These are phyloP conservation scores for Erigeron canadensis DNA, from an alignment of 129 eudicot species.

Conservation along the genomic window DNA sequence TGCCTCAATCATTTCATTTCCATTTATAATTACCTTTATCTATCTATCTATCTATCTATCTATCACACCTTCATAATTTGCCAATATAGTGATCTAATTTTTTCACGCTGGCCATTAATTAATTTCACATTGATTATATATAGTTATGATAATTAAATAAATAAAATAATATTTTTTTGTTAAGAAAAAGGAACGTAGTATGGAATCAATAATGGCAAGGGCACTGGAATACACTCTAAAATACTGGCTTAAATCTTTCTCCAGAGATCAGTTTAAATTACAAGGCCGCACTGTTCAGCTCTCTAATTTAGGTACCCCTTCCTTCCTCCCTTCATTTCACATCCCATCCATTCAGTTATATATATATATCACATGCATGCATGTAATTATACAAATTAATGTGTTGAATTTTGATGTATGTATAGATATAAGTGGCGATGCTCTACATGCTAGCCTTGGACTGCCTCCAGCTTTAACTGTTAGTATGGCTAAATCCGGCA, in stretches of 20 bases:
- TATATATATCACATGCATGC: not conserved
- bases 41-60: too few relatives aligned
- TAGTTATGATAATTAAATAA: constrained; percentile 5
- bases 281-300: constrained; percentile 85
- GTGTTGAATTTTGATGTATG: constrained; percentile 17
- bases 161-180: too few relatives aligned
- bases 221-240: constrained; percentile 86
- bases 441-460: constrained; percentile 82
- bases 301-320: constrained; percentile 78
- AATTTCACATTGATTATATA: too few relatives aligned
- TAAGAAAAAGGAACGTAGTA: too few relatives aligned
- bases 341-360: not conserved
- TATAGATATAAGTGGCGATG: constrained; percentile 84
- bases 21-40: too few relatives aligned
- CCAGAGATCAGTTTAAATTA: constrained; percentile 92
- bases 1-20: too few relatives aligned
- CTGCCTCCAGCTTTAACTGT: constrained; percentile 81
- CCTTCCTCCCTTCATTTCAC: too few relatives aligned
- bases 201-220: constrained; percentile 92
- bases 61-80: too few relatives aligned
- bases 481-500: constrained; percentile 78
- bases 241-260: constrained; percentile 88
- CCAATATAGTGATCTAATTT: too few relatives aligned
- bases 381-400: not conserved
- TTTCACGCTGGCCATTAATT: not conserved